phyloP scores from a whole-genome alignment of 768 basidiomycete genomes.

The Saitozyma podzolica region DNA sequence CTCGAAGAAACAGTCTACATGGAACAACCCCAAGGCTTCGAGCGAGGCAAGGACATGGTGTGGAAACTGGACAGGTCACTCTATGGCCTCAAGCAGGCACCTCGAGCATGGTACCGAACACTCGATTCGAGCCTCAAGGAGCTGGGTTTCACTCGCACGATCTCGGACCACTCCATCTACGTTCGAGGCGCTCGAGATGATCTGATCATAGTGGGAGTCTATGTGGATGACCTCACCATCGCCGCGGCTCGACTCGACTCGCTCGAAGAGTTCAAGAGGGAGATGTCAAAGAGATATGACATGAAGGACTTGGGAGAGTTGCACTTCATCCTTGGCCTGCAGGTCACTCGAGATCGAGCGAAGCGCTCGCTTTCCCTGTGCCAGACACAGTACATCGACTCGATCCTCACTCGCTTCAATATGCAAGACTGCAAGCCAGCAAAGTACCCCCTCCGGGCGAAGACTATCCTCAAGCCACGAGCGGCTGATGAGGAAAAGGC shows the following conservation, averaged over 20 bases:
- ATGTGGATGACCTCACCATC: slow-evolving; percentile 25
- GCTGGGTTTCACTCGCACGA: slow-evolving; percentile 2
- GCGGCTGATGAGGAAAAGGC: background rate
- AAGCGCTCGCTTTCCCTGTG: slow-evolving; percentile 11
- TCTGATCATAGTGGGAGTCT: slow-evolving; percentile 8
- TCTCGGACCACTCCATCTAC: slow-evolving; percentile 22
- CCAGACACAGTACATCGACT: slow-evolving; percentile 11
- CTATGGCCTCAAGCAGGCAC: slow-evolving; percentile 10
- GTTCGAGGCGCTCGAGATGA: background rate
- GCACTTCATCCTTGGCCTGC: slow-evolving; percentile 14
- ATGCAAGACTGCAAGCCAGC: background rate
- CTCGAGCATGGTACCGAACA: slow-evolving; percentile 3
- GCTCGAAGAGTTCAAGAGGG: slow-evolving; percentile 6
- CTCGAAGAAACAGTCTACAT: slow-evolving; percentile 7
- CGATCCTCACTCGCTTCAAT: slow-evolving; percentile 5
- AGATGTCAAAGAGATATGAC: slow-evolving; percentile 10
- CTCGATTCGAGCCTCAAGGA: background rate
- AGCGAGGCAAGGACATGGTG: background rate
- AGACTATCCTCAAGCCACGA: slow-evolving; percentile 9
- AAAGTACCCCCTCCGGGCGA: background rate
- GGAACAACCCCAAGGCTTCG: background rate
- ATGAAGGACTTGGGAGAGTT: slow-evolving; percentile 8
- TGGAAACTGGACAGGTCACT: background rate
- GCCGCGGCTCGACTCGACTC: slow-evolving; percentile 11
- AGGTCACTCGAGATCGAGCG: slow-evolving; percentile 14